Conservation (phyloP, 495 filamentous ascomycete species). For the Penicillium paradoxum region DNA sequence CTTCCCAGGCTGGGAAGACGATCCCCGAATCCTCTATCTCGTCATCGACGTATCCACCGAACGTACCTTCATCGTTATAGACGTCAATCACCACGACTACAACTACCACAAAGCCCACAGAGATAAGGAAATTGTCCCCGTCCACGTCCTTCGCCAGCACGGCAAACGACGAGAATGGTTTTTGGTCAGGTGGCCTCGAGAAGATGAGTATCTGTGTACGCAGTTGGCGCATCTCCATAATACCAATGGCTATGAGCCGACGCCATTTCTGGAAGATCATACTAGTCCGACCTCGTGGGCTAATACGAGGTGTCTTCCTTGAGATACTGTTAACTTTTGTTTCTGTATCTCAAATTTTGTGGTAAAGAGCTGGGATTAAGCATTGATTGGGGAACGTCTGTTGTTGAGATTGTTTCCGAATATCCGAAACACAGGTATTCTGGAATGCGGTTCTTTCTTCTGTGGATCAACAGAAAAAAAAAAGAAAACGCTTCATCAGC, state of each 20-base stretch:
- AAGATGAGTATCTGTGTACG: background rate
- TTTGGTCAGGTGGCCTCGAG: constrained; percentile 9
- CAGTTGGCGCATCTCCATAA: constrained; percentile 6
- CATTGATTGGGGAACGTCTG: too few relatives aligned
- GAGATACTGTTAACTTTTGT: too few relatives aligned
- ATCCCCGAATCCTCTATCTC: constrained; percentile 9
- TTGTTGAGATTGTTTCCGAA: too few relatives aligned
- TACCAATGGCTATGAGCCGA: constrained; percentile 3
- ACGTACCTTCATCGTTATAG: constrained; percentile 9
- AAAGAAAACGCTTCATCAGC: too few relatives aligned
- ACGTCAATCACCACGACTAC: constrained; percentile 12
- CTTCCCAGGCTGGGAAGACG: constrained; percentile 9
- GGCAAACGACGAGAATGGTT: constrained; percentile 1
- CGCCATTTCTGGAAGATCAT: background rate
- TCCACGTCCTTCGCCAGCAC: constrained; percentile 11
- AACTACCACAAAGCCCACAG: constrained; percentile 11
- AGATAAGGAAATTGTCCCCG: constrained; percentile 4
- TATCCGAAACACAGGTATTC: too few relatives aligned
- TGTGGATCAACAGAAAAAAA: too few relatives aligned
- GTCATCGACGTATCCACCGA: constrained; percentile 5
- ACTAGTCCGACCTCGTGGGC: too few relatives aligned
- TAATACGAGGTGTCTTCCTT: too few relatives aligned
- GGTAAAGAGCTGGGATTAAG: too few relatives aligned
- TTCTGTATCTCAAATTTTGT: too few relatives aligned
- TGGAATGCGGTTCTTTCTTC: too few relatives aligned